Conservation (phyloP, 2,329 filamentous ascomycete genomes). For the Aspergillus sp. region DNA sequence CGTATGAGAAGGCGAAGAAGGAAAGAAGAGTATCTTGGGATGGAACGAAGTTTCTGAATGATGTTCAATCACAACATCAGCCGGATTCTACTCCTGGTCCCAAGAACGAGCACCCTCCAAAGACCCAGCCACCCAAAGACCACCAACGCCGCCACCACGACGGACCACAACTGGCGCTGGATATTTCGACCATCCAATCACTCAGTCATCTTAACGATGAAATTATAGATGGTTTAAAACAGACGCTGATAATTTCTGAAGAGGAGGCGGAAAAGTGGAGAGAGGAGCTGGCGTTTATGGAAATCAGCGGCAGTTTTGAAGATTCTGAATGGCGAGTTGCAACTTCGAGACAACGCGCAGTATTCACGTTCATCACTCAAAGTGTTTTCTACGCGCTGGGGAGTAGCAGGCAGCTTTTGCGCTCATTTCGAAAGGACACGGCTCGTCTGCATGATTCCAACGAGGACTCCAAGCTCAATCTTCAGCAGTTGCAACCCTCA, state of each 20-base stretch:
- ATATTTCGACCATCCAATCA: conserved; percentile 28
- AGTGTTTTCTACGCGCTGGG: conserved; percentile 47
- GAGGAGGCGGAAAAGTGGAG: conserved; percentile 40
- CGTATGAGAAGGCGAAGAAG: conserved; percentile 28
- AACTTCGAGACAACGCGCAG: conserved; percentile 36
- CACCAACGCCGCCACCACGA: conserved; percentile 17
- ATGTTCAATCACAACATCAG: conserved; percentile 19
- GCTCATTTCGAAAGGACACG: conserved; percentile 38
- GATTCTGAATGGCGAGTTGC: conserved; percentile 39
- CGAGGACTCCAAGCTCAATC: conserved; percentile 24
- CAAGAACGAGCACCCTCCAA: conserved; percentile 16
- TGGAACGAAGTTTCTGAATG: conserved; percentile 35
- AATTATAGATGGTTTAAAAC: conserved; percentile 38
- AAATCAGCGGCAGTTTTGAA: conserved; percentile 37
- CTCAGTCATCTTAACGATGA: conserved; percentile 37
- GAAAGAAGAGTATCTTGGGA: conserved; percentile 41
- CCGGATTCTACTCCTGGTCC: conserved; percentile 10
- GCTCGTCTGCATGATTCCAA: conserved; percentile 4
- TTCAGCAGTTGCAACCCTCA: conserved; percentile 32
- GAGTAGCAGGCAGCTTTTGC: conserved; percentile 39
- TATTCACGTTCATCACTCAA: conserved; percentile 44
- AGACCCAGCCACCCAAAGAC: conserved; percentile 21
- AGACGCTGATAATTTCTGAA: conserved; percentile 36
- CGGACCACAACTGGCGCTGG: conserved; percentile 9
- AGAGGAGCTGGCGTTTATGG: conserved; percentile 38